Evolutionary conservation across 257 asterid species (phyloP), one percentile per base, ranked within the genome.

Genomic region (Nyctanthes arbortristis): DNA sequence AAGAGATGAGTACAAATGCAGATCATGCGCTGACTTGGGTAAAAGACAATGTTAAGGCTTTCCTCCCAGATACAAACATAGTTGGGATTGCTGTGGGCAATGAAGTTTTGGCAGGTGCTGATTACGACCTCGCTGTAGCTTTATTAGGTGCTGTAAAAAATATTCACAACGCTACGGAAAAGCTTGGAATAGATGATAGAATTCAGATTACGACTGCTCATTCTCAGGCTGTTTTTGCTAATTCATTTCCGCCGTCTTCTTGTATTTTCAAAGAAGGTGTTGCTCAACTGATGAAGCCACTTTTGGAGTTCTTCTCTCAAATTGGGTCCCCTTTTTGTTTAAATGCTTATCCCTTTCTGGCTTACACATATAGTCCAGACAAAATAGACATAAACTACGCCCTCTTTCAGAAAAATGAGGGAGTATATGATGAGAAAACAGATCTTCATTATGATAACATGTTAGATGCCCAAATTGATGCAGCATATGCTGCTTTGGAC

Each of bases 391-490:
- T 94, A 73, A 89, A 94, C 65, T 94, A 94, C 64, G 96, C 97
- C 36, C 95, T 94, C 33, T 94, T 94, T 80, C 83, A 89, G 82
- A 79, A 87, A 29, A 88, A 76, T 43, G 61, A 76, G 43, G 97
- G 97, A 54, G 77, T 94, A 68, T 29, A 77, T 5, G 99, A 94
- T 67, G 70, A 84, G 57, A 88, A 79, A 82, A 79, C 92, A 1
- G 68, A 77, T 67, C 82, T 94, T 67, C 93, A 82, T 78, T 94
- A 94, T 61, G 98, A 91, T 74, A 94, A 94, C 85, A 37, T 94
- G 90, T 89, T 94, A 4, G 99, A 94, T 71, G 99, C 99, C 68
- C 99, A 89, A 78, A 88, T 94, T 43, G 98, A 94, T 73, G 95
- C 99, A 24, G 94, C 97, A 45, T 94, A 91, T 78, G 97, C 82